Percentiles rank a stretch among this genome's conserved stretches.
Evolutionary conservation across 2,329 filamentous ascomycete genomes (phyloP).

Genomic region (Akanthomyces dipterigenus): DNA sequence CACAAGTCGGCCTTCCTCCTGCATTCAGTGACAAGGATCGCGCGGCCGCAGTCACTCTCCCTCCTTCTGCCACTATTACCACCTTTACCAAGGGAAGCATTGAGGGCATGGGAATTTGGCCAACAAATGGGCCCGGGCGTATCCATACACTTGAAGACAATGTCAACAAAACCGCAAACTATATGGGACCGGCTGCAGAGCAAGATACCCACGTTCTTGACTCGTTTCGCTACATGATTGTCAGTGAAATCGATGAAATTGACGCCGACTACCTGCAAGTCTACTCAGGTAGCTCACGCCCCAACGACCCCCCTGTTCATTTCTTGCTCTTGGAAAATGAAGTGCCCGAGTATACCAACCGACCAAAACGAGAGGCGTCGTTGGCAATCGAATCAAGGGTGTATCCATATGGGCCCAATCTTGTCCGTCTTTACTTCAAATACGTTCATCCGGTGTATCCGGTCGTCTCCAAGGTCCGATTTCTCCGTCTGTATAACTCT

Average conservation of each 20-base stretch:
- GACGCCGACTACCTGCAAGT: constrained; percentile 40
- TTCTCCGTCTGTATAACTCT: constrained; percentile 31
- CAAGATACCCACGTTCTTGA: constrained; percentile 41
- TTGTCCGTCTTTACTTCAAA: constrained; percentile 39
- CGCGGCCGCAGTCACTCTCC: neutral
- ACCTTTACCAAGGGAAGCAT: constrained; percentile 10
- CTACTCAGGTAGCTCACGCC: constrained; percentile 26
- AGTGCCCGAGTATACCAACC: constrained; percentile 36
- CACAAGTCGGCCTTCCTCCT: neutral
- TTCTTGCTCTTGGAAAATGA: constrained; percentile 38
- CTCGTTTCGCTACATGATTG: constrained; percentile 39
- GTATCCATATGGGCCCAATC: constrained; percentile 30
- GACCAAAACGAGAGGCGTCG: constrained; percentile 31
- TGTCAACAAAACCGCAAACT: constrained; percentile 35
- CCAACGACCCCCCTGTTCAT: constrained; percentile 35
- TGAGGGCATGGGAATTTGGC: constrained; percentile 14
- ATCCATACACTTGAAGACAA: constrained; percentile 36
- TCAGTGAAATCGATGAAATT: constrained; percentile 37
- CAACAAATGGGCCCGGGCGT: constrained; percentile 12
- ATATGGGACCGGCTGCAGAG: constrained; percentile 37
- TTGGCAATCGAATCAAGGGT: constrained; percentile 36
- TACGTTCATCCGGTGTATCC: constrained; percentile 39
- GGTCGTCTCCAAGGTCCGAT: constrained; percentile 37
- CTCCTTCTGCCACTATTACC: constrained; percentile 1
- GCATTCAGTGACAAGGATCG: neutral